Evolutionary conservation across 2,329 filamentous ascomycete genomes (phyloP), one percentile per base, ranked within the genome.

Genomic region (Exophiala alcalophila): DNA sequence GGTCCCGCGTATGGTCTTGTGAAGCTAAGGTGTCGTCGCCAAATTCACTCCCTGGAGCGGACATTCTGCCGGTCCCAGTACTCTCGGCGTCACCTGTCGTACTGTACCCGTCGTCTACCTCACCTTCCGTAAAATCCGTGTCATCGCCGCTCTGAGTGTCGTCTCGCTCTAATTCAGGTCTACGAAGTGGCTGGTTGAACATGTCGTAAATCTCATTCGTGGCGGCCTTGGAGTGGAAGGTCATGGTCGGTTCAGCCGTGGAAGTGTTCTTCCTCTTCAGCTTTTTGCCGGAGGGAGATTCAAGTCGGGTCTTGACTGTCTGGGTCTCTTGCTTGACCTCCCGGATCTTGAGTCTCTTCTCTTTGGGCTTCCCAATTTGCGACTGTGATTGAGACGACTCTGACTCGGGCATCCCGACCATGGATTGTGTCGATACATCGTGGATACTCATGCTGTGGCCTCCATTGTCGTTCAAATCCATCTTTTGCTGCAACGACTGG

Each of bases 191-290:
- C 44, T 92, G 86, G 59, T 92, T 97, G 67, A 97, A 98, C 33
- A 98, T 87, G 44, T 89, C 89, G 59, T 97, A 97, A 38, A 98
- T 96, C 56, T 98, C 92, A 56, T 97, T 90, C 50, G 91, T 96
- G 4, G 92, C 92, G 53, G 92, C 91, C 57, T 80, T 86, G 9
- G 92, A 98, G 61, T 97, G 89, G 53, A 98, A 79, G 1, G 92
- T 98, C 90, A 98, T 96, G 2, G 92, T 98, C n/a, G 90, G 86
- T 64, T 97, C 91, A 4, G 43, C 34, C 9, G 42, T 32, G 24
- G 73, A 68, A 8, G 74, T 74, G 37, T 81, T 82, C 62, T 85
- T 92, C 63, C 86, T 86, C 52, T 83, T 84, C 41, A 91, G 75
- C 64, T 94, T 97, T 3, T 81, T 81, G n/a, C 82, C 79, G 0